Base-by-base conservation (phyloP, 129 eudicot genomes). In the Centrapalus pauciflorus region DNA sequence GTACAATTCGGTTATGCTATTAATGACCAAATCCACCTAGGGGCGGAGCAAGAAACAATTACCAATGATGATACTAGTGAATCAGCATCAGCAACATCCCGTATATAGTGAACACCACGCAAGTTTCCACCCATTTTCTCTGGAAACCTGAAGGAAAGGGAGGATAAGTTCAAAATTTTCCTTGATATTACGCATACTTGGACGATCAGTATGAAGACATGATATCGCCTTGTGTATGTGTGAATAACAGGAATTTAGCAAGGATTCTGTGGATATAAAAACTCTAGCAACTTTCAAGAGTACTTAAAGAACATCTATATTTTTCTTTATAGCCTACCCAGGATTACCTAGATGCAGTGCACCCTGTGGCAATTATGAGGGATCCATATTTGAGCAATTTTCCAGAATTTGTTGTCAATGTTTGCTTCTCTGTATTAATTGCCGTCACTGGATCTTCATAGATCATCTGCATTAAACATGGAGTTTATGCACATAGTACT, bases 61-160 rank as follows among this genome's bases (percentile, higher is more conserved):
- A 93, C 99, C 89, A 88, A 79, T 20, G 99, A 88, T 33, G 96
- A 80, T 67, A 93, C 68, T 55, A 93, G 67, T 2, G 90, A 84
- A 82, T 93, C 85, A 23, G 96, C 96, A 80, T 93, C 99, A 46
- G 92, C 95, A 69, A 93, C 90, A 71, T 93, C 96, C 20, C 99
- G 96, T 24, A 93, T 76, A 64, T 88, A 93, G 77, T 93, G 99
- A 76, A 93, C 96, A 62, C 99, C 99, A 38, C 75, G 75, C 37
- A 93, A 82, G 73, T 84, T 88, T 65, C 99, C 99, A 56, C 99
- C 99, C 49, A 93, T 89, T 73, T 84, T 86, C 75, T 93, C 96
- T 4, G 98, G 98, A 63, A 92, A 88, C 71, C 98, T 92, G 84
- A 81, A 82, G 51, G 64, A 76, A 28, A 61, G 0, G 0, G 49